Percentiles rank a stretch among this genome's conserved stretches.
These are phyloP conservation scores for Cladosporium austrohemisphaericum DNA, from an alignment of 2,329 filamentous ascomycete genomes.

Conservation along the genomic window DNA sequence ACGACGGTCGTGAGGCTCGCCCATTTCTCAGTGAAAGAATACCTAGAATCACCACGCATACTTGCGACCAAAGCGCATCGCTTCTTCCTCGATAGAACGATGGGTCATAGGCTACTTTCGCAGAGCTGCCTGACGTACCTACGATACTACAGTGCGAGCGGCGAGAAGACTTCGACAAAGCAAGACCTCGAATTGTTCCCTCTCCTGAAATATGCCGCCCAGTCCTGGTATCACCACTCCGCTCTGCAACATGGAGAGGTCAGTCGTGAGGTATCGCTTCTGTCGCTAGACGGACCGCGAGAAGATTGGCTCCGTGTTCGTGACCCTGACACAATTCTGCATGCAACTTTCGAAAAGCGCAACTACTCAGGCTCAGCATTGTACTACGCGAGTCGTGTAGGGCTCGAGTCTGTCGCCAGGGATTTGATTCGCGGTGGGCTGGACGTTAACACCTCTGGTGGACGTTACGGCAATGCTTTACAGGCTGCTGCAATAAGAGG, in stretches of 20 bases:
- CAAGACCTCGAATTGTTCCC: conserved; percentile 18
- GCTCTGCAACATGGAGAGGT: conserved; percentile 9
- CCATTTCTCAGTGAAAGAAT: conserved; percentile 27
- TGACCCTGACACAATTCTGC: conserved; percentile 6
- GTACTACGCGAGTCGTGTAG: conserved; percentile 13
- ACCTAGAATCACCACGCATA: conserved; percentile 22
- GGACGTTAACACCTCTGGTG: conserved; percentile 9
- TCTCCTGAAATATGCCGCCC: conserved; percentile 18
- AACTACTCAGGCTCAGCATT: neutral
- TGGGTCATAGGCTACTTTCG: conserved; percentile 16
- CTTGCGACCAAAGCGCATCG: conserved; percentile 10
- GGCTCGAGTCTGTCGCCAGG: neutral
- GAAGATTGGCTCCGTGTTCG: conserved; percentile 16
- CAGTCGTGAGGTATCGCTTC: conserved; percentile 12
- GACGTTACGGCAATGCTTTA: conserved; percentile 20
- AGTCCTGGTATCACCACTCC: conserved; percentile 18
- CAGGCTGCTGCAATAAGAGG: conserved; percentile 19
- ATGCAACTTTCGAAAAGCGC: neutral
- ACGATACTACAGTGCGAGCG: conserved; percentile 14
- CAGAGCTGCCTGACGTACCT: conserved; percentile 21
- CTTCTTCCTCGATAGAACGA: conserved; percentile 16
- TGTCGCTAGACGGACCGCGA: conserved; percentile 2
- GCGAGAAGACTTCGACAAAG: conserved; percentile 13
- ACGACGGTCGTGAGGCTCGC: conserved; percentile 21
- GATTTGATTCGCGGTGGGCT: conserved; percentile 5